These are phyloP conservation scores for Fusarium sp. DNA, from an alignment of 2,329 filamentous ascomycete genomes.

Conservation along the genomic window DNA sequence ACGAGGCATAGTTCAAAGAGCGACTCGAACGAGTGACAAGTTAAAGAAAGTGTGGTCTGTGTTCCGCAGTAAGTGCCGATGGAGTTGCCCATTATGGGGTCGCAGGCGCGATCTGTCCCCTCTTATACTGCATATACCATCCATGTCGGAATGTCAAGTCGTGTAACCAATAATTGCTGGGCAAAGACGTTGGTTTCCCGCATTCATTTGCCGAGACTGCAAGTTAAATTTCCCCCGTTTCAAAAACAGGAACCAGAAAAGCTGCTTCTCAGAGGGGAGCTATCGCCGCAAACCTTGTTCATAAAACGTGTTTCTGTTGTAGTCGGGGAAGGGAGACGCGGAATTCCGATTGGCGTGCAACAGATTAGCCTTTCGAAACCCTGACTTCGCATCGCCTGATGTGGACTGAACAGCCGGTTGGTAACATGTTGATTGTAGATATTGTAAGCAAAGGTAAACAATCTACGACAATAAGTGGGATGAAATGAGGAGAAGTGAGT, in stretches of 20 bases:
- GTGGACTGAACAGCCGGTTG: not conserved
- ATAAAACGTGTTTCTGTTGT: constrained; percentile 2
- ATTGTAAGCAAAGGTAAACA: constrained; percentile 12
- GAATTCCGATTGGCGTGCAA: not conserved
- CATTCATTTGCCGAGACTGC: constrained; percentile 12
- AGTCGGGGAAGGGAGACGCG: not conserved
- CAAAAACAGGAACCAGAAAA: constrained; percentile 9
- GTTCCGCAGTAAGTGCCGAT: not conserved
- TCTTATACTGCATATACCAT: constrained; percentile 23
- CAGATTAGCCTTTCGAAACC: not conserved
- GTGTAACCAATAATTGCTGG: not conserved
- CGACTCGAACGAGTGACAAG: not conserved
- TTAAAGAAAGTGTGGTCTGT: not conserved
- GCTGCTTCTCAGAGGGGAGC: constrained; percentile 9
- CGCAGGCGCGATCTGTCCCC: not conserved
- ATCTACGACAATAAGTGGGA: not conserved
- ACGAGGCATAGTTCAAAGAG: constrained; percentile 7
- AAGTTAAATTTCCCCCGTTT: constrained; percentile 10
- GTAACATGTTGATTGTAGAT: not conserved
- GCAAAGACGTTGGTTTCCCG: not conserved
- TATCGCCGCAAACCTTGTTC: constrained; percentile 22
- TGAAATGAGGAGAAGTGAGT: constrained; percentile 4
- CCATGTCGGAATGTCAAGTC: not conserved
- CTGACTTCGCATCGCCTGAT: not conserved
- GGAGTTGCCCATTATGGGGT: no score